Conservation (phyloP, 2,329 filamentous ascomycete genomes). For the Colletotrichum echinochloae region DNA sequence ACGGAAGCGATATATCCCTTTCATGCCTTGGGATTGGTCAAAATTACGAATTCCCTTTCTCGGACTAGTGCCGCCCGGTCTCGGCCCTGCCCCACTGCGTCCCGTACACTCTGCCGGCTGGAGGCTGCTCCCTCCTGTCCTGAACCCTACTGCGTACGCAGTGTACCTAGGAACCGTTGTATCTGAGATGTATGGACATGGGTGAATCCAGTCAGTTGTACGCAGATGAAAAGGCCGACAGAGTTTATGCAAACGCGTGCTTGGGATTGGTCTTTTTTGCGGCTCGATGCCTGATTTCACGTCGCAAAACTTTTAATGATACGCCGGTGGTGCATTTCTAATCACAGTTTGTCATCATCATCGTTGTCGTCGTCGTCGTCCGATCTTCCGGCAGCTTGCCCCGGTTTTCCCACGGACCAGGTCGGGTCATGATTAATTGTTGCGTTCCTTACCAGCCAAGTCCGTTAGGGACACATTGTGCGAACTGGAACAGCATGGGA, state of each 20-base stretch:
- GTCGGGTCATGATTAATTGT: background rate
- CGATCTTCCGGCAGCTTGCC: background rate
- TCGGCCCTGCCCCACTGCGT: background rate
- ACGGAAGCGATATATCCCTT: too few relatives aligned
- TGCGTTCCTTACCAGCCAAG: background rate
- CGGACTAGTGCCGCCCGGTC: conserved; percentile 3
- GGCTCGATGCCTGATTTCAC: background rate
- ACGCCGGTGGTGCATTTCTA: background rate
- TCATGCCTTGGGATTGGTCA: conserved; percentile 16
- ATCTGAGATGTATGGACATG: background rate
- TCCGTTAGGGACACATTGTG: background rate
- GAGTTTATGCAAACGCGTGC: background rate
- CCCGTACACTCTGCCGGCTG: conserved; percentile 21
- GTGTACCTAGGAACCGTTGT: background rate
- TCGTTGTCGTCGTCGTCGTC: background rate
- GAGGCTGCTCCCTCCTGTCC: background rate
- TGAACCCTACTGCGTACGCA: background rate
- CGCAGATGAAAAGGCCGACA: background rate
- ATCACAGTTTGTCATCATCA: background rate
- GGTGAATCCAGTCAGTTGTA: background rate
- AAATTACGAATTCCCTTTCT: conserved; percentile 22
- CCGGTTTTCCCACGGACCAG: background rate
- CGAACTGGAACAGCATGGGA: background rate
- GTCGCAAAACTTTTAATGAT: background rate
- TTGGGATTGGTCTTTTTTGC: background rate